Evolutionary conservation across 2,329 filamentous ascomycete species (phyloP).

Genomic region (Daldinia sp.): DNA sequence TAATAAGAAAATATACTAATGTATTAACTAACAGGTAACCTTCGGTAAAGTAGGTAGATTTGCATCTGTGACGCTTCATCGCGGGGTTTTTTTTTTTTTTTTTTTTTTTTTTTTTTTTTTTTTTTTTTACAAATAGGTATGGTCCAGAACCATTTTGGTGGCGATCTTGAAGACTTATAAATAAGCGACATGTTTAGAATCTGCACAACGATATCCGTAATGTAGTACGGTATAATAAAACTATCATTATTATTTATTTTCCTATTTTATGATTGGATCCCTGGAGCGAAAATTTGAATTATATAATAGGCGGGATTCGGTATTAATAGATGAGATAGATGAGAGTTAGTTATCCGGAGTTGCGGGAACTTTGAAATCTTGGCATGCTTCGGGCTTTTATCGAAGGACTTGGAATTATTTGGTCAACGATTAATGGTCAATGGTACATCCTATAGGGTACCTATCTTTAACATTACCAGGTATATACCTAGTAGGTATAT

Average conservation of each 20-base stretch:
- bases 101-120: slow-evolving; percentile 9
- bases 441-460: not conserved
- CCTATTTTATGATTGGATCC: not conserved
- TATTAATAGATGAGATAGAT: slow-evolving; percentile 22
- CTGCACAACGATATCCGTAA: not conserved
- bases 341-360: slow-evolving; percentile 30
- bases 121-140: slow-evolving; percentile 2
- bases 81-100: slow-evolving; percentile 22
- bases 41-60: slow-evolving; percentile 16
- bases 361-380: slow-evolving; percentile 35
- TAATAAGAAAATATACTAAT: slow-evolving; percentile 15
- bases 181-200: not conserved
- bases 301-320: slow-evolving; percentile 20
- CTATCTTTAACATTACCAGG: too few species aligned
- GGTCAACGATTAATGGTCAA: slow-evolving; percentile 14
- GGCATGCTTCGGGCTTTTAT: slow-evolving; percentile 26
- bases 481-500: too few species aligned
- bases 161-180: not conserved
- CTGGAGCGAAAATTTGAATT: slow-evolving; percentile 2
- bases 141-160: slow-evolving; percentile 7
- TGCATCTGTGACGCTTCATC: slow-evolving; percentile 18
- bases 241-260: not conserved
- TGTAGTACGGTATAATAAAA: not conserved
- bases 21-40: too few species aligned
- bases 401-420: slow-evolving; percentile 26